These are phyloP conservation scores for Brettanomyces sp. DNA, from an alignment of 805 yeast genomes.

Conservation along the genomic window DNA sequence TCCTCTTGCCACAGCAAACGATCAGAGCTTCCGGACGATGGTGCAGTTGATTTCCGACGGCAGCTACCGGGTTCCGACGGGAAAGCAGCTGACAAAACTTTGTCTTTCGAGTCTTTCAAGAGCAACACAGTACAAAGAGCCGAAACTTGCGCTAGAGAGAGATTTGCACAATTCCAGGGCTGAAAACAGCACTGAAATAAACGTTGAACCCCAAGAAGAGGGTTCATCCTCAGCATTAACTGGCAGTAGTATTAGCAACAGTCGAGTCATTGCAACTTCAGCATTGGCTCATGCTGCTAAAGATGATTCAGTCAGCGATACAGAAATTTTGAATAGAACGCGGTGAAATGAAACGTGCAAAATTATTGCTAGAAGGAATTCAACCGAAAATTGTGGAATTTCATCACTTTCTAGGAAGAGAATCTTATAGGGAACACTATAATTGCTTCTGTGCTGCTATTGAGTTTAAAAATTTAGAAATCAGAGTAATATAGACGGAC, in stretches of 20 bases:
- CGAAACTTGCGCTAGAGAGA: background rate
- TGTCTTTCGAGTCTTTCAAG: background rate
- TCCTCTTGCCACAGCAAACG: background rate
- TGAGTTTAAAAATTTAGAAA: no score
- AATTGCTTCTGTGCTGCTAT: no score
- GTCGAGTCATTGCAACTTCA: background rate
- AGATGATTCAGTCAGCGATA: background rate
- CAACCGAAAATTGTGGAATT: no score
- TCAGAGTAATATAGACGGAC: no score
- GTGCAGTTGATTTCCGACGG: background rate
- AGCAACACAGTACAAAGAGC: constrained; percentile 5
- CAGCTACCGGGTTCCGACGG: background rate
- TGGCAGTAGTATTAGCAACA: background rate
- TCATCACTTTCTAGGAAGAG: no score
- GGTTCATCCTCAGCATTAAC: background rate
- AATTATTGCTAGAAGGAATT: no score
- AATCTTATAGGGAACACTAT: no score
- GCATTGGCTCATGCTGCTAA: background rate
- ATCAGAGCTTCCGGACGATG: background rate
- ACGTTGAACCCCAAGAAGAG: background rate
- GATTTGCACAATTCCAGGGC: background rate
- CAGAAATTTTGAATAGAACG: no score
- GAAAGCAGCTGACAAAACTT: background rate
- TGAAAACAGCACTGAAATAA: background rate
- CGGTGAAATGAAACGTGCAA: no score